Evolutionary conservation across 768 basidiomycete genomes (phyloP), one percentile per base, ranked within the genome.

Genomic region (Lyophyllum decastes): DNA sequence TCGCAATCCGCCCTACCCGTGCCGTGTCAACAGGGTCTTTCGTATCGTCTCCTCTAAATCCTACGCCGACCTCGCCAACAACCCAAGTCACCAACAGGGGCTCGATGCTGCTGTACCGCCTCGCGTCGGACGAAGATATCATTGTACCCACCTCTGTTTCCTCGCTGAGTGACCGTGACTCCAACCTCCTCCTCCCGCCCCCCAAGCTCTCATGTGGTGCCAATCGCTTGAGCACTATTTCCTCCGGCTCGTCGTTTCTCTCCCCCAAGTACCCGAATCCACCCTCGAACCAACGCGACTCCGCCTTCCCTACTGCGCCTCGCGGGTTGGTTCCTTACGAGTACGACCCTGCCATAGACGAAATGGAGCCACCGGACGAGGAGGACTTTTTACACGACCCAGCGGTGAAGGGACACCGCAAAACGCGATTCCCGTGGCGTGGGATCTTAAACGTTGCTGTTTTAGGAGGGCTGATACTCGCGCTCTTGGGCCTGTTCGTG

Each of bases 351-450:
- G 75, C 73, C 5, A 34, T 74, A 17, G 89, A 90, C 64, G 73
- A 78, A 59, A 70, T 78, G 57, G 78, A 79, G n/a, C 80, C 76
- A 0, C 73, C 76, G 1, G 89, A 90, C 67, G 87, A 88, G 16
- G 93, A 94, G 65, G 94, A 95, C 65, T 68, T 82, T 19, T 70
- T 94, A 30, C 90, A 94, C 66, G 85, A 89, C 58, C 85, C 80
- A 2, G 75, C 76, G 14, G 68, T 70, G 12, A 65, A 77, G 27
- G 70, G 63, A 16, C 54, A 66, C 9, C 57, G 66, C 33, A 66
- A 66, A 14, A 69, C 63, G 41, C 61, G 67, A 19, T 78, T 81
- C 64, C 76, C 78, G 9, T 81, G 76, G 78, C 66, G 78, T 34
- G 74, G 76, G 2, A 44, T 92, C 4, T 59, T 82, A 58, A 97